Evolutionary conservation across 176 grass and related monocot genomes (phyloP).

Genomic region (Oryza nivara): DNA sequence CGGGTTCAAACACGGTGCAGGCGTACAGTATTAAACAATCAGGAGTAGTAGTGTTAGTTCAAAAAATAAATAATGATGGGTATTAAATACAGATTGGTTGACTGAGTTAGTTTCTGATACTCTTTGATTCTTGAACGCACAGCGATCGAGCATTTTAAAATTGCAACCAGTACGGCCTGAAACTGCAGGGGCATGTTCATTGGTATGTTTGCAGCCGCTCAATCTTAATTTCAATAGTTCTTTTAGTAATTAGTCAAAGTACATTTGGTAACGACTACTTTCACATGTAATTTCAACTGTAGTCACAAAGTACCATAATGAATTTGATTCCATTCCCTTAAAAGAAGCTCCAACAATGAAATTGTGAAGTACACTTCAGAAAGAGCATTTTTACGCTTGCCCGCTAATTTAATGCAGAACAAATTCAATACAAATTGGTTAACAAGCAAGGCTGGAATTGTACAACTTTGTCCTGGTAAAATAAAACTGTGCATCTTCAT

Average conservation of each 20-base stretch:
- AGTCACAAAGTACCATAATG: not conserved
- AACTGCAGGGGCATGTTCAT: not conserved
- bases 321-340: not conserved
- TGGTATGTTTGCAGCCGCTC: not conserved
- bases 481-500: too few species aligned
- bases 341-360: not conserved
- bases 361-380: not conserved
- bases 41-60: not conserved
- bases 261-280: not conserved
- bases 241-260: not conserved
- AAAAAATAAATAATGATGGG: not conserved
- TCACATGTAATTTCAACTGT: not conserved
- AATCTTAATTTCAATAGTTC: not conserved
- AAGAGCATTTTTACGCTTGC: too few species aligned
- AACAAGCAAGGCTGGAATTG: too few species aligned
- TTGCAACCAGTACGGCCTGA: not conserved
- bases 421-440: too few species aligned
- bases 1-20: not conserved
- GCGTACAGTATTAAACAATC: not conserved
- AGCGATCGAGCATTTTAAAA: not conserved
- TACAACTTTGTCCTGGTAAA: too few species aligned
- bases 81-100: not conserved
- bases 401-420: too few species aligned
- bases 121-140: not conserved
- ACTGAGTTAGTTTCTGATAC: not conserved